Evolutionary conservation across 2,329 filamentous ascomycete species (phyloP).

Genomic region (Calcarisporium arbuscula): DNA sequence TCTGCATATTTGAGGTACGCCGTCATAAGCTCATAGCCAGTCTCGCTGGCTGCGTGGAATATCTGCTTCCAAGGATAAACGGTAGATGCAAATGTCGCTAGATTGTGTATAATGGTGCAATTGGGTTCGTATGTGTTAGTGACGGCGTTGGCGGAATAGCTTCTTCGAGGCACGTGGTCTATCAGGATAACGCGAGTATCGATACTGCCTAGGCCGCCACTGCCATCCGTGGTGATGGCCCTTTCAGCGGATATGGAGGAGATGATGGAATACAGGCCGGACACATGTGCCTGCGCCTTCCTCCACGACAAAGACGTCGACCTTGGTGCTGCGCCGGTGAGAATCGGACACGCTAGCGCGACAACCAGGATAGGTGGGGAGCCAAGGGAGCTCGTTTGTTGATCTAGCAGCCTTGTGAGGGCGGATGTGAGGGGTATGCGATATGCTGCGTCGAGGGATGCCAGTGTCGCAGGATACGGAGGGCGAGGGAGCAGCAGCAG

Average conservation of each 20-base stretch:
- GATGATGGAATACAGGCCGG: conserved; percentile 71
- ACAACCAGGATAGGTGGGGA: conserved; percentile 36
- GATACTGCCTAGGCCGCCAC: conserved; percentile 55
- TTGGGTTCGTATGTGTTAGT: conserved; percentile 39
- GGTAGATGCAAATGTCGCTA: conserved; percentile 45
- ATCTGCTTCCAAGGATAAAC: conserved; percentile 57
- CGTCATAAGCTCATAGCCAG: conserved; percentile 52
- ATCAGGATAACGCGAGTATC: conserved; percentile 72
- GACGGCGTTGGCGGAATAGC: conserved; percentile 25
- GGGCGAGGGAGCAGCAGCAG: conserved; percentile 60
- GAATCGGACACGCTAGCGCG: conserved; percentile 57
- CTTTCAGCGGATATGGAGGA: conserved; percentile 63
- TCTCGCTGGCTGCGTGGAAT: conserved; percentile 60
- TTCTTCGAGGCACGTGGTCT: conserved; percentile 44
- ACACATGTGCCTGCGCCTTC: conserved; percentile 66
- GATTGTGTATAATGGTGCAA: conserved; percentile 40
- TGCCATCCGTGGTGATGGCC: conserved; percentile 52
- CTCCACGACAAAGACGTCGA: conserved; percentile 51
- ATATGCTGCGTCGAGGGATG: conserved; percentile 53
- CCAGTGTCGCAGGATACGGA: conserved; percentile 46
- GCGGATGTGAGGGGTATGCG: conserved; percentile 49
- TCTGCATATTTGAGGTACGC: conserved; percentile 43
- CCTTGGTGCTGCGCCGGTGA: conserved; percentile 41
- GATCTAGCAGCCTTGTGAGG: conserved; percentile 39
- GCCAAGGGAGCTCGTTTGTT: conserved; percentile 21